Base-by-base conservation (phyloP, 163 green algal genomes). In the Scenedesmus sp. region DNA sequence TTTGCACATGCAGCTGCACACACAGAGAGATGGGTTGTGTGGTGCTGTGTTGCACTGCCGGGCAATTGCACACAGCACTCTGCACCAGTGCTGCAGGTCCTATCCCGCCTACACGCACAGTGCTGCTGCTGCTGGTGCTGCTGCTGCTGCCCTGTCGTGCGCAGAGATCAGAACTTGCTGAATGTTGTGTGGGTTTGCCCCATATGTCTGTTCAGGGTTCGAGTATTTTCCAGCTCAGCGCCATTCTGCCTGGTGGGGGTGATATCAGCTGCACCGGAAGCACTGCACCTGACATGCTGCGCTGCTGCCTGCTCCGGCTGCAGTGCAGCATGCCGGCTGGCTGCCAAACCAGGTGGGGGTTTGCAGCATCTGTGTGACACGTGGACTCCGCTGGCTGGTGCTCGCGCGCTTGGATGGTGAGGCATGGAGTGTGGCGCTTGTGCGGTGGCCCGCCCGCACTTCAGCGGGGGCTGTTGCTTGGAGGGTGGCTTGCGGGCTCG, bases 191-290 rank as follows among this genome's bases (percentile, higher is more conserved):
- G 65, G 65, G 65, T 76, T 18, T n/a, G n/a, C n/a, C n/a, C n/a
- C n/a, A n/a, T n/a, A n/a, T n/a, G n/a, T n/a, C 18, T 22, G 30
- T 76, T 18, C 30, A 76, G 30, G 65, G 26, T 2, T 76, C 26
- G 20, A 13, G 35, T 51, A 3, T 44, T 82, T 44, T 82, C 35
- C 73, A 82, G 73, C 73, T 30, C 35, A n/a, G 73, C 37, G 37
- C 37, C 35, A 44, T 15, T 82, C 9, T 51, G 78, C 78, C 78
- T 53, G 78, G 78, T 51, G 35, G 78, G 78, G 78, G 78, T 84
- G 78, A 84, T 84, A 56, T 51, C 78, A 84, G 78, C 78, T 59
- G 35, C 78, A 84, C 35, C 61, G 16, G 42, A 37, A 53, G 10
- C 40, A 82, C 73, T 82, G 73, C 51, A 40, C 59, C 26, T 33